Evolutionary conservation across 805 yeast genomes (phyloP).

Genomic region (Schizosaccharomyces osmophilus): DNA sequence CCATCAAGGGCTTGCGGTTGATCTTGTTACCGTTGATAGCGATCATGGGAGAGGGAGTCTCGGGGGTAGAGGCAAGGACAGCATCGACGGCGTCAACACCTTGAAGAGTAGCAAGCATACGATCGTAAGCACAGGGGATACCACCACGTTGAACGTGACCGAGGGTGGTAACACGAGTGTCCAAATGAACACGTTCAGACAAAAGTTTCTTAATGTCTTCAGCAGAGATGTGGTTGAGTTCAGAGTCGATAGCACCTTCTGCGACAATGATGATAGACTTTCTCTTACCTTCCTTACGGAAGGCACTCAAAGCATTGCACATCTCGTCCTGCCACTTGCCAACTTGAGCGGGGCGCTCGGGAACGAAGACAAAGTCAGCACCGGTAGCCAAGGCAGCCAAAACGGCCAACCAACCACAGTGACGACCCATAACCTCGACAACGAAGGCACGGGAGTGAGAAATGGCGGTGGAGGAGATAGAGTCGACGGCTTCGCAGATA

Average conservation of each 20-base stretch:
- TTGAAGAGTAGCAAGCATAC: slow-evolving; percentile 77
- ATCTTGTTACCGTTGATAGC: slow-evolving; percentile 73
- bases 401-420: slow-evolving; percentile 95
- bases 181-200: slow-evolving; percentile 55
- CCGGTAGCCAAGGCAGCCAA: slow-evolving; percentile 95
- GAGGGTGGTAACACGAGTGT: slow-evolving; percentile 79
- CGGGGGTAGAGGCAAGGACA: slow-evolving; percentile 65
- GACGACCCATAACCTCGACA: slow-evolving; percentile 96
- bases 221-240: slow-evolving; percentile 57
- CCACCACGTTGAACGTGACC: slow-evolving; percentile 99
- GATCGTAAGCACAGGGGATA: slow-evolving; percentile 84
- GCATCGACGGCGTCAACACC: slow-evolving; percentile 96
- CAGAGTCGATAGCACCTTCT: slow-evolving; percentile 81
- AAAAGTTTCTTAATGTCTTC: slow-evolving; percentile 61
- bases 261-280: slow-evolving; percentile 92
- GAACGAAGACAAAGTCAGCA: slow-evolving; percentile 83
- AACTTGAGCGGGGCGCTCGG: slow-evolving; percentile 69
- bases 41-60: slow-evolving; percentile 84
- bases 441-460: slow-evolving; percentile 96
- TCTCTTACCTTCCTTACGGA: slow-evolving; percentile 69
- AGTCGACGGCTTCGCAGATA: slow-evolving; percentile 82
- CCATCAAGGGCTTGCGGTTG: slow-evolving; percentile 62
- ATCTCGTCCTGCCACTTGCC: slow-evolving; percentile 61
- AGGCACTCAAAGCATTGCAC: slow-evolving; percentile 27
- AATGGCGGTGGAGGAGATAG: slow-evolving; percentile 90